Conservation (phyloP, 2,329 filamentous ascomycete species). For the Penicillium sp. region DNA sequence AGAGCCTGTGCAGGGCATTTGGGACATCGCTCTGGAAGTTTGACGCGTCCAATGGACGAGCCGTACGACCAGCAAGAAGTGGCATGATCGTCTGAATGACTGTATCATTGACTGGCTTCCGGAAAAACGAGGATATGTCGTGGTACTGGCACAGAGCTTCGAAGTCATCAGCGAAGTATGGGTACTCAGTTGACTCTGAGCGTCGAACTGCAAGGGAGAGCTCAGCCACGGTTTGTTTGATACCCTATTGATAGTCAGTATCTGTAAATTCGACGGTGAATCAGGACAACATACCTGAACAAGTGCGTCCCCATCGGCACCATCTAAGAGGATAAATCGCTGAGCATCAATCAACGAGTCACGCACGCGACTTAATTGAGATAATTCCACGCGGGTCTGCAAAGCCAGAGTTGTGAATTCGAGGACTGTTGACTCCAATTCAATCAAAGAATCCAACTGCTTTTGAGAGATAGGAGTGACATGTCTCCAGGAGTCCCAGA, state of each 20-base stretch:
- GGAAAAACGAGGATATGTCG: slow-evolving; percentile 32
- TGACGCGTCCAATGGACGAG: slow-evolving; percentile 34
- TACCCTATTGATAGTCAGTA: slow-evolving; percentile 25
- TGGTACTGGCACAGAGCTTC: slow-evolving; percentile 48
- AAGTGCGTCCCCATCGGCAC: slow-evolving; percentile 36
- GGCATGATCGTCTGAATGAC: slow-evolving; percentile 32
- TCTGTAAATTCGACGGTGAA: neutral
- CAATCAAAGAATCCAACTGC: slow-evolving; percentile 35
- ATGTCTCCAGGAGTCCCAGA: slow-evolving; percentile 73
- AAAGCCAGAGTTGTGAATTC: slow-evolving; percentile 38
- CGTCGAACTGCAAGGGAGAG: slow-evolving; percentile 33
- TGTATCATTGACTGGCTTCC: slow-evolving; percentile 12
- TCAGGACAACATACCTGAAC: slow-evolving; percentile 26
- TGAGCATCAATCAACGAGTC: slow-evolving; percentile 41
- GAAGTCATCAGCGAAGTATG: slow-evolving; percentile 48
- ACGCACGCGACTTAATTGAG: slow-evolving; percentile 36
- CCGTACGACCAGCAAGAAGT: slow-evolving; percentile 39
- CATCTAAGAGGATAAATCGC: slow-evolving; percentile 34
- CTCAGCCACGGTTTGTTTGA: slow-evolving; percentile 39
- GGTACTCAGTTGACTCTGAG: slow-evolving; percentile 29
- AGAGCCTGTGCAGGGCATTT: slow-evolving; percentile 35
- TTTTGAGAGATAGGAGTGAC: slow-evolving; percentile 42
- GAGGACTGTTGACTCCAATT: slow-evolving; percentile 36
- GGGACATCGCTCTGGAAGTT: slow-evolving; percentile 34
- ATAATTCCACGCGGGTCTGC: slow-evolving; percentile 36